Percentiles rank a stretch among this genome's conserved stretches.
These are phyloP conservation scores for Croton setiger DNA, from an alignment of 441 rosid genomes.

Conservation along the genomic window DNA sequence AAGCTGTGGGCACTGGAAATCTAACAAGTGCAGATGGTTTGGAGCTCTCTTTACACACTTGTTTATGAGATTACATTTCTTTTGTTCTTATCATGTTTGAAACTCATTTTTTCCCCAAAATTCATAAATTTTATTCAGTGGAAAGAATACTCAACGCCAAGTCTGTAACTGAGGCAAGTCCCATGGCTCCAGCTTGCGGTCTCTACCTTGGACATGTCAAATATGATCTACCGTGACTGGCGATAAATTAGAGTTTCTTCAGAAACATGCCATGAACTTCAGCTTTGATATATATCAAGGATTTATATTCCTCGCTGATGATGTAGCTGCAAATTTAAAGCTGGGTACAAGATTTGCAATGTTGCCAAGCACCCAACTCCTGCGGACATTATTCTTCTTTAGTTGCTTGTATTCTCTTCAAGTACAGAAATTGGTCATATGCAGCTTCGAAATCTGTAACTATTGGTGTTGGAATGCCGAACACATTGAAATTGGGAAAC, in stretches of 20 bases:
- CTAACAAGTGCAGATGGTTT: slow-evolving; percentile 63
- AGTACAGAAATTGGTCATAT: no score
- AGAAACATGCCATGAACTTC: slow-evolving; percentile 5
- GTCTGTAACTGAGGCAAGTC: slow-evolving; percentile 65
- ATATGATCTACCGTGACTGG: slow-evolving; percentile 51
- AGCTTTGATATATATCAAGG: not conserved
- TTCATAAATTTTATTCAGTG: slow-evolving; percentile 37
- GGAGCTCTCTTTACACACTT: not conserved
- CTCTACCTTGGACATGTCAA: slow-evolving; percentile 82
- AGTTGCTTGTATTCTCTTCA: not conserved
- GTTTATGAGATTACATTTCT: not conserved
- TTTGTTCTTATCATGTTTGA: not conserved
- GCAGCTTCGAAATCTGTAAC: no score
- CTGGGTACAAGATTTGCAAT: not conserved
- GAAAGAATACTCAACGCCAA: slow-evolving; percentile 66
- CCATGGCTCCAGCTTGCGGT: slow-evolving; percentile 92
- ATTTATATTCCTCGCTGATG: not conserved
- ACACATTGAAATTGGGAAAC: not conserved
- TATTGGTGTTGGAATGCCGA: not conserved
- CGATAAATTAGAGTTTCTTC: not conserved
- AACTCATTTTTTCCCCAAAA: not conserved
- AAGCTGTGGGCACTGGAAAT: slow-evolving; percentile 83
- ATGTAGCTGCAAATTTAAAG: not conserved
- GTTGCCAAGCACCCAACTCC: not conserved
- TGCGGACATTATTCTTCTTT: not conserved